Conservation (phyloP, 1,139 yeast genomes). For the Eremothecium cymbalariae region DNA sequence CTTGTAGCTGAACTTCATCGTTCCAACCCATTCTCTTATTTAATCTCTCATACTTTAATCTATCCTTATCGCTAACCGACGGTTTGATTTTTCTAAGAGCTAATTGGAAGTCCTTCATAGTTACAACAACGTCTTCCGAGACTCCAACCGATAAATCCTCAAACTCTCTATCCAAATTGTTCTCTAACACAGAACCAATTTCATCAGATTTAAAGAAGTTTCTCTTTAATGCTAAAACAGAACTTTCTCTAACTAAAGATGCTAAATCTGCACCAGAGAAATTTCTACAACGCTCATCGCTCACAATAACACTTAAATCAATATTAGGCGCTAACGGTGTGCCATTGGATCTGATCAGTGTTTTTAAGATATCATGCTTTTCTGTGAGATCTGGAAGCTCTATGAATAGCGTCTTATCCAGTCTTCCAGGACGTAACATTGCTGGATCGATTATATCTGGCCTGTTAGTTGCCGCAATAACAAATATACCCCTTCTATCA, state of each 20-base stretch:
- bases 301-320: slow-evolving; percentile 53
- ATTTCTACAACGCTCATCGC: slow-evolving; percentile 73
- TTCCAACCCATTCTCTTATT: slow-evolving; percentile 56
- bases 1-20: slow-evolving; percentile 20
- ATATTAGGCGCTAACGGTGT: slow-evolving; percentile 70
- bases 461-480: slow-evolving; percentile 92
- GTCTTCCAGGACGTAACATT: slow-evolving; percentile 93
- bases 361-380: slow-evolving; percentile 69
- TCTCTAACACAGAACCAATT: slow-evolving; percentile 31
- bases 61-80: slow-evolving; percentile 81
- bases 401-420: slow-evolving; percentile 86
- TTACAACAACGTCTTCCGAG: slow-evolving; percentile 44
- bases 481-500: slow-evolving; percentile 87
- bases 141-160: slow-evolving; percentile 42
- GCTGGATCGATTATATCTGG: slow-evolving; percentile 99
- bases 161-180: slow-evolving; percentile 35
- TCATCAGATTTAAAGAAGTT: slow-evolving; percentile 45
- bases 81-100: slow-evolving; percentile 79
- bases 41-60: slow-evolving; percentile 61
- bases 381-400: slow-evolving; percentile 78
- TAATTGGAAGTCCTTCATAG: slow-evolving; percentile 52
- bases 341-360: slow-evolving; percentile 60
- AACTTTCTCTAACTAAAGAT: slow-evolving; percentile 86
- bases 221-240: slow-evolving; percentile 74
- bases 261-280: slow-evolving; percentile 96